Evolutionary conservation across 495 filamentous ascomycete species (phyloP).

Genomic region (Hyaloscypha hepaticicola): DNA sequence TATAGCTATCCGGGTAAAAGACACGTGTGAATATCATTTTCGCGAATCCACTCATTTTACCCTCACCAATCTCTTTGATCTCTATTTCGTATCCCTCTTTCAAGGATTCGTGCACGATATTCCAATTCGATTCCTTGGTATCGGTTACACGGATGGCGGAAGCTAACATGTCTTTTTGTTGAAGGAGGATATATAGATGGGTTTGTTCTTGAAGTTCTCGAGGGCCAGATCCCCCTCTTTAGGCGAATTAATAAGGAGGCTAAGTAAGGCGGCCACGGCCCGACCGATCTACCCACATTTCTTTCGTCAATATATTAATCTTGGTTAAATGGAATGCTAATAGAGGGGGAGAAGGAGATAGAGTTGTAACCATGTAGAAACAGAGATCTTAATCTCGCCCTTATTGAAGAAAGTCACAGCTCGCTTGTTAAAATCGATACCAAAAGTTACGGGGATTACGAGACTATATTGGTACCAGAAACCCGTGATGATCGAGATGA

Average conservation of each 20-base stretch:
- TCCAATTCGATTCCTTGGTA: constrained; percentile 55
- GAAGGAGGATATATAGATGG: constrained; percentile 43
- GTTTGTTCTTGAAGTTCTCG: constrained; percentile 38
- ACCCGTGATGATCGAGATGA: constrained; percentile 44
- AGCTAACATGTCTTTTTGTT: constrained; percentile 49
- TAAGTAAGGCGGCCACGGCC: constrained; percentile 40
- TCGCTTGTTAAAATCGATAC: constrained; percentile 36
- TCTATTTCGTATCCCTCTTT: constrained; percentile 46
- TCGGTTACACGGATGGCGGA: constrained; percentile 51
- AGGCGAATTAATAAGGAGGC: constrained; percentile 41
- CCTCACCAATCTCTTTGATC: constrained; percentile 38
- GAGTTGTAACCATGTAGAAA: constrained; percentile 44
- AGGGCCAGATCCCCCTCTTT: constrained; percentile 36
- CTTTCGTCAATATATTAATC: no score
- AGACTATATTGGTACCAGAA: constrained; percentile 51
- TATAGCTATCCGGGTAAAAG: constrained; percentile 49
- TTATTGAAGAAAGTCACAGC: constrained; percentile 37
- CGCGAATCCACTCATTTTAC: constrained; percentile 45
- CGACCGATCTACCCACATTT: no score
- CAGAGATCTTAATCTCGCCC: constrained; percentile 34
- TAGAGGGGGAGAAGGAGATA: no score
- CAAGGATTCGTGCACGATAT: constrained; percentile 42
- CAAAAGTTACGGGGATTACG: constrained; percentile 29
- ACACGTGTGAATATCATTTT: constrained; percentile 51
- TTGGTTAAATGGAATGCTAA: no score